Evolutionary conservation across 805 yeast genomes (phyloP).

Genomic region (Zygoascus ofunaensis): DNA sequence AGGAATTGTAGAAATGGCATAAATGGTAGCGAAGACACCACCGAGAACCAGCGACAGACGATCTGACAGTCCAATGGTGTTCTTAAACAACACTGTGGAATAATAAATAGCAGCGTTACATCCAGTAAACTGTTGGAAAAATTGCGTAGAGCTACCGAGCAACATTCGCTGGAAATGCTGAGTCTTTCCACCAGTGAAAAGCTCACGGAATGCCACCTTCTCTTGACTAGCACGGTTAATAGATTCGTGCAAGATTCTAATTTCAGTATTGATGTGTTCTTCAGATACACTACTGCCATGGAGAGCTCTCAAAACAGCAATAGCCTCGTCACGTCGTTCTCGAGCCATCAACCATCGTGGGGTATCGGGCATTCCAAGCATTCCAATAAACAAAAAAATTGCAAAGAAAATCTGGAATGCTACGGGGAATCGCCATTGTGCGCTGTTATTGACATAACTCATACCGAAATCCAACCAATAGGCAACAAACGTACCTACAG

Average conservation of each 20-base stretch:
- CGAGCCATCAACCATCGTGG: slow-evolving; percentile 76
- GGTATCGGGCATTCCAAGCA: slow-evolving; percentile 70
- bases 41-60: slow-evolving; percentile 18
- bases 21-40: slow-evolving; percentile 19
- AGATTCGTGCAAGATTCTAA: slow-evolving; percentile 15
- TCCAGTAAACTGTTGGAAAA: slow-evolving; percentile 23
- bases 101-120: slow-evolving; percentile 26
- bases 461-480: slow-evolving; percentile 53
- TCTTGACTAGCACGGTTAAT: slow-evolving; percentile 10
- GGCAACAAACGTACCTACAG: slow-evolving; percentile 66
- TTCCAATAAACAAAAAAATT: slow-evolving; percentile 41
- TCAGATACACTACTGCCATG: slow-evolving; percentile 10
- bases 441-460: slow-evolving; percentile 39
- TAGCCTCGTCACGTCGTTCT: slow-evolving; percentile 40
- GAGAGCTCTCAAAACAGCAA: slow-evolving; percentile 44
- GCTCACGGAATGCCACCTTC: slow-evolving; percentile 15
- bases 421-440: slow-evolving; percentile 73
- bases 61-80: slow-evolving; percentile 11
- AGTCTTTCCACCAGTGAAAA: slow-evolving; percentile 42
- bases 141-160: slow-evolving; percentile 57
- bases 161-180: slow-evolving; percentile 54
- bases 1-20: slow-evolving; percentile 20
- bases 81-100: slow-evolving; percentile 19
- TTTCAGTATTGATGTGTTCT: slow-evolving; percentile 12
- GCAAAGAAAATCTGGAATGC: slow-evolving; percentile 58